Base-by-base conservation (phyloP, 2,329 filamentous ascomycete species). In the Hirsutella thompsonii region DNA sequence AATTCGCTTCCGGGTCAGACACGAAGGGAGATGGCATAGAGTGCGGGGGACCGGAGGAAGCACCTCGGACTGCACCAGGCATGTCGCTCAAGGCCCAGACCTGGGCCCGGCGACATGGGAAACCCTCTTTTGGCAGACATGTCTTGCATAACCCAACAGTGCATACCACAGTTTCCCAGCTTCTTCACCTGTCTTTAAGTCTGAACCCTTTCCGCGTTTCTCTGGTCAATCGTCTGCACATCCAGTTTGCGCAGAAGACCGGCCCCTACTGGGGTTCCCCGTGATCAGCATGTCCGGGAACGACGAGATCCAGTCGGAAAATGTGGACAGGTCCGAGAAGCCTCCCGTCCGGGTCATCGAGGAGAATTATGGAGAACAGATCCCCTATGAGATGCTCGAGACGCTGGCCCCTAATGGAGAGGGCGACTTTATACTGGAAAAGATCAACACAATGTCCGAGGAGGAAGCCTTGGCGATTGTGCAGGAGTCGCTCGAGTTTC, bases 391-490 rank as follows among this genome's bases (percentile, higher is more conserved):
- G 42, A 54, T 61, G 48, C 57, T 66, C 32, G 60, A 65, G 43
- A 56, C 56, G 37, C 49, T 67, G 32, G 64, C 63, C 1, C 64
- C 64, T 23, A 66, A 64, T 35, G 63, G 61, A 36, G 63, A 67
- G 44, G 51, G 19, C 20, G 46, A 45, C 16, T 64, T 63, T 46
- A 63, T 68, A 39, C 49, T 64, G 19, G 55, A 57, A 28, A 63
- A 57, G 47, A 60, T 68, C 48, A 62, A 64, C 45, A 52, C 46
- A 45, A 66, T 68, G 62, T 55, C 50, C 35, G 61, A 63, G 51
- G 63, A 65, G 21, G 62, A 67, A 41, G 64, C 64, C 0, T 21
- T 63, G 5, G 58, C 54, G 20, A 65, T 67, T 38, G 44, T 68
- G 8, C 41, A 49, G 2, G 62, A 66, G 45, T 53, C 58, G 0